Evolutionary conservation across 495 filamentous ascomycete genomes (phyloP).

Genomic region (Xylaria venustula): DNA sequence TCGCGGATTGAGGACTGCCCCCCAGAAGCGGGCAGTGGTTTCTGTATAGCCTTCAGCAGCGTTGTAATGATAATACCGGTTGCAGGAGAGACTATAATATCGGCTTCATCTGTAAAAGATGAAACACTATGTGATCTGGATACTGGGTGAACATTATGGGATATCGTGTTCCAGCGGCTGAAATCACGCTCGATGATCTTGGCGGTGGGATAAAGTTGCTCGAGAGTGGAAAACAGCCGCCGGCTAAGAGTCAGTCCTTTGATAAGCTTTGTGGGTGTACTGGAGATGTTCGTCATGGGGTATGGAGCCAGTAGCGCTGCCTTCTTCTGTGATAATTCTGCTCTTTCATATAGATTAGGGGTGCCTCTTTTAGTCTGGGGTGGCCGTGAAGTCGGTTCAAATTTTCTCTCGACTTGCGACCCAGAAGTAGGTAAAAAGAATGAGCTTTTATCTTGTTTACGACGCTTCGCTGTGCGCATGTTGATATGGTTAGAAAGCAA

Average conservation of each 20-base stretch:
- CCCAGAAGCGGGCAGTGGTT: slow-evolving; percentile 61
- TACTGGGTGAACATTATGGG: slow-evolving; percentile 32
- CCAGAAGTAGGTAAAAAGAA: slow-evolving; percentile 15
- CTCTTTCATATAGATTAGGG: neutral
- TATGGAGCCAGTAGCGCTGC: slow-evolving; percentile 14
- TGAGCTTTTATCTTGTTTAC: slow-evolving; percentile 20
- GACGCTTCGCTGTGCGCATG: slow-evolving; percentile 26
- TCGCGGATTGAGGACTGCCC: slow-evolving; percentile 51
- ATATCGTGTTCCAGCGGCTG: slow-evolving; percentile 34
- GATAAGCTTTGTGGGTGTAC: slow-evolving; percentile 19
- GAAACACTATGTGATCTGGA: slow-evolving; percentile 28
- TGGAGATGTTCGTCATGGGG: slow-evolving; percentile 4
- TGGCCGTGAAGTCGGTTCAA: neutral
- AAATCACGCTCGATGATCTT: slow-evolving; percentile 62
- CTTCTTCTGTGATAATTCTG: neutral
- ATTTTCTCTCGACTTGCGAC: neutral
- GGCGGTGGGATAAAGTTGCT: slow-evolving; percentile 49
- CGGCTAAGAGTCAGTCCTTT: slow-evolving; percentile 26
- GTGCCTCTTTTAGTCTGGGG: neutral
- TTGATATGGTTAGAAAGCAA: slow-evolving; percentile 28
- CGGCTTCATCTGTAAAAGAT: slow-evolving; percentile 61
- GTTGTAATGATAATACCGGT: slow-evolving; percentile 71
- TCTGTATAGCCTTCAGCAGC: slow-evolving; percentile 72
- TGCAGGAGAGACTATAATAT: slow-evolving; percentile 69
- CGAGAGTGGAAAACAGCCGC: slow-evolving; percentile 36